phyloP scores from a whole-genome alignment of 768 basidiomycete species.

The Collybiopsis confluens region DNA sequence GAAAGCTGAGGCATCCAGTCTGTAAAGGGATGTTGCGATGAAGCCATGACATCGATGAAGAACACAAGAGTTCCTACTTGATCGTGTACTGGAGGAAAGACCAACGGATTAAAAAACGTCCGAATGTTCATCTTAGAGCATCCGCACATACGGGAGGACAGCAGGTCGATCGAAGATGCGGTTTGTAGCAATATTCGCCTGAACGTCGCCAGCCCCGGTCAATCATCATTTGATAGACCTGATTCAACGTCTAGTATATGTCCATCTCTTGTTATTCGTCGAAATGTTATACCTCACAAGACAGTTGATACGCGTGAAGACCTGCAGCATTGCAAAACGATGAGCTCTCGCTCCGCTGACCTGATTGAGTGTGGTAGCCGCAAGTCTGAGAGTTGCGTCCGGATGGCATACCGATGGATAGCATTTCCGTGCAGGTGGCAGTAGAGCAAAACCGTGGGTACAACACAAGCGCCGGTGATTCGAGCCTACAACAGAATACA shows the following conservation, averaged over 20 bases:
- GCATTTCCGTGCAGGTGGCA: neutral
- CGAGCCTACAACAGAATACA: no score
- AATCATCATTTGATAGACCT: slow-evolving; percentile 82
- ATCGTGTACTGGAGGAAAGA: slow-evolving; percentile 82
- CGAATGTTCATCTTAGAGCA: no score
- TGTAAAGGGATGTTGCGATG: slow-evolving; percentile 20
- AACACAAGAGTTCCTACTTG: slow-evolving; percentile 43
- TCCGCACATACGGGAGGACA: slow-evolving; percentile 47
- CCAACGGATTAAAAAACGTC: no score
- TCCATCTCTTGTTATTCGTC: no score
- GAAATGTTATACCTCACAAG: slow-evolving; percentile 54
- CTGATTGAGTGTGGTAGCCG: slow-evolving; percentile 64
- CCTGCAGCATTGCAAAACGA: slow-evolving; percentile 48
- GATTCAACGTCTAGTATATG: slow-evolving; percentile 1
- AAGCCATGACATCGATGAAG: slow-evolving; percentile 8
- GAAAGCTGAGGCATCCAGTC: slow-evolving; percentile 65
- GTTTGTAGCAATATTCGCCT: slow-evolving; percentile 79
- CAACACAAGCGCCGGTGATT: no score
- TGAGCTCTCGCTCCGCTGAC: slow-evolving; percentile 33
- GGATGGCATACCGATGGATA: slow-evolving; percentile 35
- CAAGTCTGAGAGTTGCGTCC: slow-evolving; percentile 41
- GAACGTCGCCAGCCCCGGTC: slow-evolving; percentile 84
- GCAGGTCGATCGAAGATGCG: slow-evolving; percentile 75
- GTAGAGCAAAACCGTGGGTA: no score
- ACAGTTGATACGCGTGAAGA: slow-evolving; percentile 45